Evolutionary conservation across 169 alveolate species (phyloP).

Genomic region (Condylostoma magnum): DNA sequence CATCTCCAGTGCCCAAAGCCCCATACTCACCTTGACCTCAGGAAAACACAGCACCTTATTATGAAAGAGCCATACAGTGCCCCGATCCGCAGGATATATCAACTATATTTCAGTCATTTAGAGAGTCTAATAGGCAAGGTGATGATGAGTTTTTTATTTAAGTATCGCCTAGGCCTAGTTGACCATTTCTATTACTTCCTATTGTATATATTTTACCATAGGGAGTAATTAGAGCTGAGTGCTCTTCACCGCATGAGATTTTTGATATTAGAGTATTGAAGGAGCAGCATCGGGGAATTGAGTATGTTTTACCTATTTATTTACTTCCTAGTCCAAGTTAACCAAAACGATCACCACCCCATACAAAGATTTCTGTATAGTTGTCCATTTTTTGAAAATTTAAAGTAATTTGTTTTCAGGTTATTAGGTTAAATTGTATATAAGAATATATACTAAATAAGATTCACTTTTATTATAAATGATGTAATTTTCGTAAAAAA

Average conservation of each 20-base stretch:
- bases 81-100: constrained; percentile 57
- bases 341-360: constrained; percentile 42
- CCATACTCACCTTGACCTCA: constrained; percentile 75
- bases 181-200: constrained; percentile 69
- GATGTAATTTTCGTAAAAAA: no score
- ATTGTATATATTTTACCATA: constrained; percentile 54
- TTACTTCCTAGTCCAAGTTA: constrained; percentile 24
- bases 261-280: constrained; percentile 21
- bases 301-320: constrained; percentile 2
- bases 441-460: no score
- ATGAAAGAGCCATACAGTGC: constrained; percentile 50
- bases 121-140: constrained; percentile 48
- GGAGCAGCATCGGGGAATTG: constrained; percentile 40
- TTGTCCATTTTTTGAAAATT: not conserved
- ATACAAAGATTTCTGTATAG: constrained; percentile 40
- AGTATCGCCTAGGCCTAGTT: constrained; percentile 52
- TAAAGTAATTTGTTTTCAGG: no score
- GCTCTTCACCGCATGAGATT: constrained; percentile 70
- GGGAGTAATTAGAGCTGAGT: constrained; percentile 49
- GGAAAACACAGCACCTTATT: constrained; percentile 48
- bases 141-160: constrained; percentile 27
- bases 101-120: constrained; percentile 31
- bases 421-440: no score
- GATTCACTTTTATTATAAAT: no score
- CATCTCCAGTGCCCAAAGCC: constrained; percentile 51